These are phyloP conservation scores for Penicillium psychrosexuale DNA, from an alignment of 2,329 filamentous ascomycete genomes.

Conservation along the genomic window DNA sequence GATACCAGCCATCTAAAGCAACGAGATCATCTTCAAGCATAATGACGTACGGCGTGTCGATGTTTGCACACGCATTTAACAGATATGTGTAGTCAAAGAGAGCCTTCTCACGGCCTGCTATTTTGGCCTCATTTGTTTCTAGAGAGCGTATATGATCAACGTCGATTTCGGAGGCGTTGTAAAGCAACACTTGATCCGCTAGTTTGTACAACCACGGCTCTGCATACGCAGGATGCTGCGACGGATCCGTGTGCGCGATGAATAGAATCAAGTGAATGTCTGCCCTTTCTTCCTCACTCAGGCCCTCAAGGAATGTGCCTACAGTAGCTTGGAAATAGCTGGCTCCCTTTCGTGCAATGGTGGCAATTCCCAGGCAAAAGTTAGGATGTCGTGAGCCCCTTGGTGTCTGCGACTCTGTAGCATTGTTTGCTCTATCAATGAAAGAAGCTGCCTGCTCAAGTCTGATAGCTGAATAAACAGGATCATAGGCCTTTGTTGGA, in stretches of 20 bases:
- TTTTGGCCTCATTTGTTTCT: background rate
- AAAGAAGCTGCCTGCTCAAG: background rate
- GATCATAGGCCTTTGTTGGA: background rate
- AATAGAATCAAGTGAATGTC: background rate
- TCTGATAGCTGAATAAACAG: background rate
- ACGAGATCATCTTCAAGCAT: background rate
- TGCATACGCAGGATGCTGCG: background rate
- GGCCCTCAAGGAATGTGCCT: background rate
- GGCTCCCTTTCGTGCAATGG: background rate
- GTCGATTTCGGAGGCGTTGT: background rate
- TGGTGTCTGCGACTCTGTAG: background rate
- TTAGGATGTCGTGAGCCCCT: background rate
- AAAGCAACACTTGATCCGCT: background rate
- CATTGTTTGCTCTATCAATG: background rate
- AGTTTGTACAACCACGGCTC: background rate
- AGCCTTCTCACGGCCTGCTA: background rate
- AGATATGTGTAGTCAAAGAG: background rate
- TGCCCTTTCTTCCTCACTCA: background rate
- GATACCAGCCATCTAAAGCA: background rate
- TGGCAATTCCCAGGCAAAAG: background rate
- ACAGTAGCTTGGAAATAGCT: background rate
- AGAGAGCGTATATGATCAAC: background rate
- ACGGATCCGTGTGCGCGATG: background rate
- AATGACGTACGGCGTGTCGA: background rate
- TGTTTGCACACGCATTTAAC: background rate